Base-by-base conservation (phyloP, 148 eudicot species). In the Nyssa sinensis region DNA sequence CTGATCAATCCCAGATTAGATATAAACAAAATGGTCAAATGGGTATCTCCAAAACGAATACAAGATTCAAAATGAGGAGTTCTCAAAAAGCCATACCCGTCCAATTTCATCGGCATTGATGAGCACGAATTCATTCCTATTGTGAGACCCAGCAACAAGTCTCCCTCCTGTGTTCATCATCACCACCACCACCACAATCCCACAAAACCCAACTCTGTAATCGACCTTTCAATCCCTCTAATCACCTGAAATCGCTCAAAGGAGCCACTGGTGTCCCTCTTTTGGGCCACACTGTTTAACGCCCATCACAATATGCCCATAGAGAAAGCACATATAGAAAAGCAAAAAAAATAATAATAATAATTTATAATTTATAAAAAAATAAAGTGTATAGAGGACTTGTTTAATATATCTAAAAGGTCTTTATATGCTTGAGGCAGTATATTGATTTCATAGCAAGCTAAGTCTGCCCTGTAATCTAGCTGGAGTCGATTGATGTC, bases 81-180 rank as follows among this genome's bases (percentile, higher is more conserved):
- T 16, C 41, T 0, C 14, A 55, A 59, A 29, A 35, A 55, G 37
- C 67, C 87, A 79, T 71, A 88, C 92, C 71, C 85, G 76, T 73
- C 90, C 90, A 85, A 86, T 80, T 19, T 89, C 93, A 78, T 89
- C 93, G 62, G 93, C 93, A 87, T 89, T 85, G 86, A 89, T 89
- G 31, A 89, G 80, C 53, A 87, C 88, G 74, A 89, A 87, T 80
- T 89, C 93, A 75, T 89, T 89, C 78, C 93, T 80, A 51, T 89
- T 89, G 67, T 89, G 93, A 66, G 93, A 89, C 77, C 93, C 93
- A 31, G 93, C 93, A 74, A 89, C 75, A 57, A 87, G 87, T 64
- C 93, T 78, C 17, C 90, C 93, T 58, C 80, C 81, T 61, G 89
- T 87, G 62, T 89, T 90, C 90, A 89, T 89, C 35, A 16, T n/a